phyloP scores from a whole-genome alignment of 129 eudicot species.

The Ambrosia trifida region DNA sequence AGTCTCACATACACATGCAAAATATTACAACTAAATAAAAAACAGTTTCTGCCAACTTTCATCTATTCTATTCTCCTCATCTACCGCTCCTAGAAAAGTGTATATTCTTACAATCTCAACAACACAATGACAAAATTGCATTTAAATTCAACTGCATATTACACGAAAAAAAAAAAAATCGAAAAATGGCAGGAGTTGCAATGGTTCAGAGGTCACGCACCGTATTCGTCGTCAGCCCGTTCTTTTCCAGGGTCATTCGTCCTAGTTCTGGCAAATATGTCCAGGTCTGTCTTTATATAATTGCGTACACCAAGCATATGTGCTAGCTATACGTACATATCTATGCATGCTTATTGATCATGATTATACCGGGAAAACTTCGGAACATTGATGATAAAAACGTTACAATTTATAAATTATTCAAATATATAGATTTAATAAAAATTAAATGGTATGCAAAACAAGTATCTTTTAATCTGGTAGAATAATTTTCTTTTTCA shows the following conservation, averaged over 20 bases:
- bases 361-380: not conserved
- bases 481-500: no score
- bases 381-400: no score
- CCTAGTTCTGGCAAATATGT: conserved; percentile 19
- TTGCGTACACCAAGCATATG: not conserved
- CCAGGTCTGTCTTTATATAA: conserved; percentile 23
- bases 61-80: not conserved
- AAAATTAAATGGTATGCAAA: no score
- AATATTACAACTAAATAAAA: not conserved
- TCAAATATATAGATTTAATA: no score
- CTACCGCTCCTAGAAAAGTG: conserved; percentile 5
- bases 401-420: no score
- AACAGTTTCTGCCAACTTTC: not conserved
- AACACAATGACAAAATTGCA: not conserved
- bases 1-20: not conserved
- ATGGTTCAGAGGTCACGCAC: conserved; percentile 34
- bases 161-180: not conserved
- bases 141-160: conserved; percentile 4
- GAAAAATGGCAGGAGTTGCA: conserved; percentile 41
- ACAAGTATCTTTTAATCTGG: no score
- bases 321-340: not conserved
- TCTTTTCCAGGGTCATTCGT: conserved; percentile 25
- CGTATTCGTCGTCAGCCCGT: not conserved
- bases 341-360: not conserved
- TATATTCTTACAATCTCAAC: conserved; percentile 16